Evolutionary conservation across 2,329 filamentous ascomycete species (phyloP), one percentile per base, ranked within the genome.

Genomic region (Rasamsonia emersonii): DNA sequence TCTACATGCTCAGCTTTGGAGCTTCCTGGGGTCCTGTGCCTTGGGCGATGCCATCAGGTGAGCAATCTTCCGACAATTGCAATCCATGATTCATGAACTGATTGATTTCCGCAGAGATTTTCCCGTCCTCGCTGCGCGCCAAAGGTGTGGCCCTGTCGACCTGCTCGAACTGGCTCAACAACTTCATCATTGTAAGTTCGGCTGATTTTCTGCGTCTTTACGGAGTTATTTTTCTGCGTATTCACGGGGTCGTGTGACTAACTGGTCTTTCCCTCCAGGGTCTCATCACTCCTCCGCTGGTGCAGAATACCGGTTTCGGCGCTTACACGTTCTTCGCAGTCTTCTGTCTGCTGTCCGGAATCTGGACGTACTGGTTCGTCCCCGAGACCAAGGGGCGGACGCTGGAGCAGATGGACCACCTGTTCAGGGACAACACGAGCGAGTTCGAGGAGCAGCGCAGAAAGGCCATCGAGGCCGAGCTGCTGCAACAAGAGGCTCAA

Each of bases 91-190:
- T 16, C 9, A 4, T 24, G 15, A 3, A 21, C 6, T 6, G 17
- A 35, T 29, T n/a, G 9, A 30, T 26, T 18, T 6, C 56, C 1
- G 62, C 67, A 18, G 74, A 85, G 39, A 75, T 84, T n/a, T 81
- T 81, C 25, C 74, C 75, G 0, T 70, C 67, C 1, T 67, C 65
- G 0, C 56, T 73, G 1, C 64, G 77, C 5, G 75, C 77, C 3
- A 82, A 81, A 49, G 79, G 79, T 19, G 75, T 79, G 0, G 76
- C 76, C 2, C 58, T 80, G 2, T 75, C 73, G 0, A 79, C 76
- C 0, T 73, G 68, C 37, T 69, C 68, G 4, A 79, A 77, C 54
- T 83, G 79, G 67, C 53, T 78, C 2, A 74, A 70, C 49, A 78
- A 79, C 49, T 79, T 79, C 40, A 69, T 76, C 30, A 73, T 78